Conservation (phyloP, 169 alveolate genomes). For the Cyclospora cayetanensis region DNA sequence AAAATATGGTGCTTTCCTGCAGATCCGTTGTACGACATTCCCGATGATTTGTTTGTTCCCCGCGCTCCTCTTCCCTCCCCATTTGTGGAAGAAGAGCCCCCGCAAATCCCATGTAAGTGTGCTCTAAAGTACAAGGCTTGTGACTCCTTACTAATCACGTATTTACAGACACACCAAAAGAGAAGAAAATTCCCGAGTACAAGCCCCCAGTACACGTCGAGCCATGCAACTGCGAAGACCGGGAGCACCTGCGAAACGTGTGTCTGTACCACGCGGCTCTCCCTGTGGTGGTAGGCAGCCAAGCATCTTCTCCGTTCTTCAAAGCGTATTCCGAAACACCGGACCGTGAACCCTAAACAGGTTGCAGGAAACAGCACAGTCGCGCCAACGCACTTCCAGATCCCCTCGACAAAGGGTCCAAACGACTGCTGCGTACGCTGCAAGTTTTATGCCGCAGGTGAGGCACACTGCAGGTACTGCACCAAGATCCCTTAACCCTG, state of each 20-base stretch:
- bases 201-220: neutral
- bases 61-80: slow-evolving; percentile 55
- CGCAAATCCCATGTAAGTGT: neutral
- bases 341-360: neutral
- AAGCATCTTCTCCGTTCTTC: too few relatives aligned
- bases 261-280: neutral
- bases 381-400: slow-evolving; percentile 51
- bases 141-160: neutral
- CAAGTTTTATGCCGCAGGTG: slow-evolving; percentile 10
- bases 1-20: neutral
- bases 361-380: slow-evolving; percentile 2
- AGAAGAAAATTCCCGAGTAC: neutral
- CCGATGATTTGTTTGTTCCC: slow-evolving; percentile 49
- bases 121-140: neutral
- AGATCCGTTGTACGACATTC: slow-evolving; percentile 62
- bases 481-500: neutral
- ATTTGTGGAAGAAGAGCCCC: neutral
- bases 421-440: slow-evolving; percentile 39
- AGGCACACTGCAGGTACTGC: neutral
- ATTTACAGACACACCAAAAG: neutral
- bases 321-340: neutral
- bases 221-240: neutral
- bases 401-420: slow-evolving; percentile 37
- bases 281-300: neutral
- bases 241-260: neutral